Base-by-base conservation (phyloP, 306 rosid genomes). In the Pueraria montana region DNA sequence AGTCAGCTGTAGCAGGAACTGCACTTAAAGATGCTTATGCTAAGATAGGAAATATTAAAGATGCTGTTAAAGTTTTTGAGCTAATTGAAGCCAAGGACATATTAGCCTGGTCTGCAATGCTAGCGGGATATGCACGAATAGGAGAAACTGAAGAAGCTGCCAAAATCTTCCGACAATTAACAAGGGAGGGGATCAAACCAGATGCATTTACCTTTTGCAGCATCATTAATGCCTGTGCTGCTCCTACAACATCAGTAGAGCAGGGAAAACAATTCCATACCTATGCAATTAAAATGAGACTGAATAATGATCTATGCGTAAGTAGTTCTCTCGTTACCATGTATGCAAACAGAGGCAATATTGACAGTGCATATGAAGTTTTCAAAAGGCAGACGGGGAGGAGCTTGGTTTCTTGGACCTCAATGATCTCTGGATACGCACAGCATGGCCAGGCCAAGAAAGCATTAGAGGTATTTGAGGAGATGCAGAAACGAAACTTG, bases 41-140 rank as follows among this genome's bases (percentile, higher is more conserved):
- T 81, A 92, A 92, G 87, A 72, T 69, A 32, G 90, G 93, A 79
- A 84, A 79, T 70, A 75, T 74, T 49, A 62, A 36, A 55, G 94
- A 87, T 72, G 96, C 97, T 63, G 69, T 81, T 65, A 88, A 83
- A 73, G 91, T 94, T 75, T 94, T 94, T 16, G 78, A 90, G 73
- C 74, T 46, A 34, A 93, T 93, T 80, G 91, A 87, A 10, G 83
- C 77, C 34, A 94, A 90, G 89, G 97, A 94, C 77, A 74, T 93
- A 65, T 86, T 94, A 53, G 90, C 97, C 46, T 92, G 98, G 98
- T 92, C 98, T 36, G 97, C 98, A 53, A 94, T 94, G 97, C 81
- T 94, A 40, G 80, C 87, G 2, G 98, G 93, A 69, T 91, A 87
- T 88, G 96, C 94, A 75, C 94, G 73, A n/a, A n/a, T n/a, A n/a